A percentile compares a stretch with the other conserved stretches of the same genome.
Evolutionary conservation across 1,139 yeast genomes (phyloP).

Genomic region (Maudiozyma humilis): DNA sequence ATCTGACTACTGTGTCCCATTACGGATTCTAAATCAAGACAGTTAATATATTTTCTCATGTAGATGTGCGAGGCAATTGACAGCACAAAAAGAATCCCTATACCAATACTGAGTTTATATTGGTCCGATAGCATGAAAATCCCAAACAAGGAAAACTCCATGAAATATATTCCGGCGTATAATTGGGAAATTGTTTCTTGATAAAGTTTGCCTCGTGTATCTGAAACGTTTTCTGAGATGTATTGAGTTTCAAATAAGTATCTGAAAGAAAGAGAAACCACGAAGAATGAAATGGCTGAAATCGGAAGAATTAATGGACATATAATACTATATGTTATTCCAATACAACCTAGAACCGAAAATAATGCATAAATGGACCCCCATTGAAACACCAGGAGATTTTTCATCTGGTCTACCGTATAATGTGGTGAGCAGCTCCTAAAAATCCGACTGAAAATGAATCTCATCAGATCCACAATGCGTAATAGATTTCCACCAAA

Average conservation of each 20-base stretch:
- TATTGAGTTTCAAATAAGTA: slow-evolving; percentile 54
- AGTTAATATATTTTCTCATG: slow-evolving; percentile 26
- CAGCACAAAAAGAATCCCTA: slow-evolving; percentile 37
- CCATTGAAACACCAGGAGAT: slow-evolving; percentile 49
- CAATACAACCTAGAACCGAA: slow-evolving; percentile 69
- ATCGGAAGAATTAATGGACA: slow-evolving; percentile 70
- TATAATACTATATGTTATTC: slow-evolving; percentile 64
- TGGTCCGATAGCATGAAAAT: slow-evolving; percentile 53
- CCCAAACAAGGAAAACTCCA: slow-evolving; percentile 72
- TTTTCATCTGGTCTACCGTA: slow-evolving; percentile 40
- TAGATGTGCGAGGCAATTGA: slow-evolving; percentile 37
- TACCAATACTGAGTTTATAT: slow-evolving; percentile 34
- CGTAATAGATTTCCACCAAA: slow-evolving; percentile 62
- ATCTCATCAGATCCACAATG: slow-evolving; percentile 40
- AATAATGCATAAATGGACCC: slow-evolving; percentile 71
- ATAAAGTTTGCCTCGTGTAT: slow-evolving; percentile 62
- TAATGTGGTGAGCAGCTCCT: slow-evolving; percentile 54
- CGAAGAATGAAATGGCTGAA: slow-evolving; percentile 47
- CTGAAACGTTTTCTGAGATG: slow-evolving; percentile 44
- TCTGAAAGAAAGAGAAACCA: slow-evolving; percentile 59
- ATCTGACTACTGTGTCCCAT: background rate
- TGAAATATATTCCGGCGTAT: slow-evolving; percentile 70
- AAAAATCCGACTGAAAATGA: slow-evolving; percentile 35
- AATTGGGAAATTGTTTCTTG: slow-evolving; percentile 69
- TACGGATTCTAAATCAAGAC: background rate